Evolutionary conservation across 1,284 basidiomycete genomes (phyloP), one percentile per base, ranked within the genome.

Genomic region (Ganoderma multipileum): DNA sequence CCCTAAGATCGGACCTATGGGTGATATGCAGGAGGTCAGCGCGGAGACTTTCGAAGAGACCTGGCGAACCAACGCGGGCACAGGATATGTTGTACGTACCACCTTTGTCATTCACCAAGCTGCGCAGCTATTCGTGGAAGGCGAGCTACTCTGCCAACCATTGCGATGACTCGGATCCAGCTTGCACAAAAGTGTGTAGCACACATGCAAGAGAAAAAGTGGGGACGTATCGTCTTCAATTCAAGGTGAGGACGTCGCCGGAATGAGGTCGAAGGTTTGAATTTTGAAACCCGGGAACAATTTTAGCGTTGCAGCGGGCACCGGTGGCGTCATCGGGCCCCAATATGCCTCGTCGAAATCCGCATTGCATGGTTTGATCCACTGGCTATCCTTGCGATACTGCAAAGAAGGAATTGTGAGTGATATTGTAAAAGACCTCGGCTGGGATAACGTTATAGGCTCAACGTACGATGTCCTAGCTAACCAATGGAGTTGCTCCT

Each of bases 281-380:
- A n/a, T 58, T 0, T 58, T 12, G 20, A 16, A 36, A 12, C 33
- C 33, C 23, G 20, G 33, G 28, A 33, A 23, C 54, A n/a, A 55
- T 58, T 28, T 60, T 41, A 82, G 81, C 65, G 79, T 83, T 47
- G 81, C 81, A 11, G 73, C 79, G 73, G 82, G 76, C 6, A 85
- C 82, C 28, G 87, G 86, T 18, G 87, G 87, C 1, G 83, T 87
- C 1, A 81, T 88, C 61, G 86, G 86, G 0, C 86, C 87, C 0
- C 86, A 87, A 67, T 87, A 88, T 66, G 86, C 87, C 2, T 87
- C 85, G 0, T 87, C 86, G 0, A 88, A 88, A 68, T 83, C 86
- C 6, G 87, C 86, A 3, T 74, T 87, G 68, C 86, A 87, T 71
- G 87, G 86, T 0, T 79, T 87, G 3, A 77, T 87, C 59, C 87